Evolutionary conservation across 805 yeast genomes (phyloP).

Genomic region (Blastobotrys muscicola): DNA sequence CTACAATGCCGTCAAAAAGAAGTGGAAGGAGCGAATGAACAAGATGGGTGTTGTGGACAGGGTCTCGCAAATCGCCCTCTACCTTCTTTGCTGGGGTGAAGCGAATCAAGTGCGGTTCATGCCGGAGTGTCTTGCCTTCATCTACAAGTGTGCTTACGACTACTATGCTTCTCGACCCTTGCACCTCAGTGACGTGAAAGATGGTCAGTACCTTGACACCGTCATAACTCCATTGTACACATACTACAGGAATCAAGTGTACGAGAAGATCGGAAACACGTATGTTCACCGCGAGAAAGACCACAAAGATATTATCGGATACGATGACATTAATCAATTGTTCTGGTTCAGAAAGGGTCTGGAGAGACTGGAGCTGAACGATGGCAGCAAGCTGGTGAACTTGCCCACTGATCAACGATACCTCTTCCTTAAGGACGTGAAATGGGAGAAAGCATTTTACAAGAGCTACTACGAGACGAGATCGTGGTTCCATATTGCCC

Average conservation of each 20-base stretch:
- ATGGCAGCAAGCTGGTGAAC: slow-evolving; percentile 86
- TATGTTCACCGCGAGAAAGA: slow-evolving; percentile 59
- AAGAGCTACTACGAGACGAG: slow-evolving; percentile 93
- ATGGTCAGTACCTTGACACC: slow-evolving; percentile 79
- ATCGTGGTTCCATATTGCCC: slow-evolving; percentile 93
- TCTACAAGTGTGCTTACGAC: slow-evolving; percentile 90
- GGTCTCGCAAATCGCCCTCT: slow-evolving; percentile 55
- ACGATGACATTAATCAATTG: slow-evolving; percentile 96
- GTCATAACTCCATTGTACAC: slow-evolving; percentile 81
- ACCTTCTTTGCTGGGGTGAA: slow-evolving; percentile 65
- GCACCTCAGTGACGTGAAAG: slow-evolving; percentile 15
- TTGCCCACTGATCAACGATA: slow-evolving; percentile 85
- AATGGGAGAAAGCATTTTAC: slow-evolving; percentile 86
- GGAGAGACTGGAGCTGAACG: slow-evolving; percentile 39
- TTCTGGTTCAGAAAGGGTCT: slow-evolving; percentile 99
- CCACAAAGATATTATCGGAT: slow-evolving; percentile 56
- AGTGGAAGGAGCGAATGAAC: slow-evolving; percentile 61
- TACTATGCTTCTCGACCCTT: slow-evolving; percentile 51
- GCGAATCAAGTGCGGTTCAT: slow-evolving; percentile 86
- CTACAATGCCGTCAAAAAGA: neutral
- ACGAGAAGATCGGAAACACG: slow-evolving; percentile 43
- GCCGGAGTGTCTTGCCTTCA: slow-evolving; percentile 81
- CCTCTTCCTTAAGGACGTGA: slow-evolving; percentile 80
- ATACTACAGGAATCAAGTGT: slow-evolving; percentile 61
- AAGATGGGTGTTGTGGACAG: slow-evolving; percentile 44